phyloP scores from a whole-genome alignment of 108 stramenopile genomes.

The Cyclostephanos tholiformis region DNA sequence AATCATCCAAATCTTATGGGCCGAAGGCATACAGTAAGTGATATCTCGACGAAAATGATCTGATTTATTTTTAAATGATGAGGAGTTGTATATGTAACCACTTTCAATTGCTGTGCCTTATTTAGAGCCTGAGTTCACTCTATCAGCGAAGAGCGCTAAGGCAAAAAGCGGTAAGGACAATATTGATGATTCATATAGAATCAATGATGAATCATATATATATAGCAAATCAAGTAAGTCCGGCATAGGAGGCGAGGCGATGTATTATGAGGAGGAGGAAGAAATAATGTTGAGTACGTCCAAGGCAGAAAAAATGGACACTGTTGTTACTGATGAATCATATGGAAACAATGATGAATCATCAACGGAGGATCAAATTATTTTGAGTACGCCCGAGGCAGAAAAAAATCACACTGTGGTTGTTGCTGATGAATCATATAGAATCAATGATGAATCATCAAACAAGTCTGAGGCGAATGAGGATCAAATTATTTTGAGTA shows the following conservation, averaged over 20 bases:
- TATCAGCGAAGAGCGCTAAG: not conserved
- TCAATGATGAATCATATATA: too few relatives aligned
- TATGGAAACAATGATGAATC: too few relatives aligned
- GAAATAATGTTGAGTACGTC: not conserved
- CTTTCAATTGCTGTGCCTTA: not conserved
- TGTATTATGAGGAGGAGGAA: not conserved
- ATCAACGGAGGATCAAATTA: not conserved
- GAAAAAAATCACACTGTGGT: too few relatives aligned
- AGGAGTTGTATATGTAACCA: too few relatives aligned
- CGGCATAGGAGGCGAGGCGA: not conserved
- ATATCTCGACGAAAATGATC: not conserved
- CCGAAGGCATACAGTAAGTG: slow-evolving; percentile 3
- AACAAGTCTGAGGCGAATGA: slow-evolving; percentile 2
- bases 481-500: not conserved
- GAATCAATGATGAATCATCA: too few relatives aligned
- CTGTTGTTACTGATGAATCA: too few relatives aligned
- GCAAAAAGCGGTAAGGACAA: slow-evolving; percentile 1
- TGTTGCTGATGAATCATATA: too few relatives aligned
- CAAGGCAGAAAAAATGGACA: too few relatives aligned
- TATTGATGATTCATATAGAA: too few relatives aligned
- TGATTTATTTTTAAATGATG: too few relatives aligned
- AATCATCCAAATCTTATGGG: slow-evolving; percentile 6
- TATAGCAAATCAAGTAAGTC: slow-evolving; percentile 4
- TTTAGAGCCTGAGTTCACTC: not conserved
- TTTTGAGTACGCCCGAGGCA: not conserved